Evolutionary conservation across 805 yeast species (phyloP).

Genomic region (Danielia oregonensis): DNA sequence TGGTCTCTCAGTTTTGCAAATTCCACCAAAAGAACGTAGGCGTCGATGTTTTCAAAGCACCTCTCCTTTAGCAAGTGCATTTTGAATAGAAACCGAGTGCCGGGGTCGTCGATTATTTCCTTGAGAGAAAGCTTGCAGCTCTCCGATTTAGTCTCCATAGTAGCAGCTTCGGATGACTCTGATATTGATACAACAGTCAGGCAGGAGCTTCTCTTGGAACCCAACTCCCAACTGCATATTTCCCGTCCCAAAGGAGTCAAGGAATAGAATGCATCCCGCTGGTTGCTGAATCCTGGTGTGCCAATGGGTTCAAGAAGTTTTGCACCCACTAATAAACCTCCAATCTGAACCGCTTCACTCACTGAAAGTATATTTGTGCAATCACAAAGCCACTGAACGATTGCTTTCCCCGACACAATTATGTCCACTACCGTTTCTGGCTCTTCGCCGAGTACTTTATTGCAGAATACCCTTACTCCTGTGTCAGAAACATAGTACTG

Average conservation of each 20-base stretch:
- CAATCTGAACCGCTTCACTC: constrained; percentile 51
- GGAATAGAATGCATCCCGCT: constrained; percentile 41
- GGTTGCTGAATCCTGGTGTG: constrained; percentile 23
- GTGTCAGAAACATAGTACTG: constrained; percentile 70
- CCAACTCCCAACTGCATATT: constrained; percentile 30
- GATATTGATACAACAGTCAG: no score
- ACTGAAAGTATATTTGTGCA: constrained; percentile 68
- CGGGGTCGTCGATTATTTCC: constrained; percentile 67
- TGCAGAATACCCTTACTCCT: constrained; percentile 61
- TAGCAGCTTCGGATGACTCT: no score
- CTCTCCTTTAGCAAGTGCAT: constrained; percentile 59
- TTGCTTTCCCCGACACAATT: constrained; percentile 70
- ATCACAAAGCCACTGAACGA: constrained; percentile 86
- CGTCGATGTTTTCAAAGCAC: constrained; percentile 77
- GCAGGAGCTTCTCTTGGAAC: no score
- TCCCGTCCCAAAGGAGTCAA: constrained; percentile 42
- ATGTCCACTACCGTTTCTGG: constrained; percentile 28
- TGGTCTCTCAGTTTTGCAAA: constrained; percentile 45
- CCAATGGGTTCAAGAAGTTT: constrained; percentile 29
- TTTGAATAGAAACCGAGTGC: constrained; percentile 62
- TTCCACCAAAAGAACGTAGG: constrained; percentile 55
- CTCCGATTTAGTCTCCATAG: no score
- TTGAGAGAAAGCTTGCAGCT: constrained; percentile 18
- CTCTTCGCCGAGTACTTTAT: constrained; percentile 24
- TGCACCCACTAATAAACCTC: constrained; percentile 52